Conservation (phyloP, 805 yeast species). For the Cyberlindnera meyerae region DNA sequence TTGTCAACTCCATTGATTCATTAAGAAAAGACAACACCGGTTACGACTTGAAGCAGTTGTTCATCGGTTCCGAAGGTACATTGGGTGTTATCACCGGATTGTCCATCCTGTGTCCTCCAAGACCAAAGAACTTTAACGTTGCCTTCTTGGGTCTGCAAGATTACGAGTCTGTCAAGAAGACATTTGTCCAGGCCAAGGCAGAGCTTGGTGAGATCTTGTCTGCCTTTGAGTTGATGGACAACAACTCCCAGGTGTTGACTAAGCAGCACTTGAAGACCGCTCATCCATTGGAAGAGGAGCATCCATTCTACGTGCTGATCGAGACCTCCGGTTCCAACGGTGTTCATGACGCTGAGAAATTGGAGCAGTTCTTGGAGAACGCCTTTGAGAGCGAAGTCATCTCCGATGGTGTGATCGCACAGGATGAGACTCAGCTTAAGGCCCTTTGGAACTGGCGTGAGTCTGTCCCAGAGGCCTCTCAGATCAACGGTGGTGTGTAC, state of each 20-base stretch:
- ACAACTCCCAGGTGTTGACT: constrained; percentile 60
- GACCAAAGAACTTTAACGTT: constrained; percentile 82
- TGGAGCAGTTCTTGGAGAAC: constrained; percentile 76
- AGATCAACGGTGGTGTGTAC: constrained; percentile 88
- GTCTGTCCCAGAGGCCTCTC: constrained; percentile 83
- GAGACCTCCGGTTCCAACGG: constrained; percentile 96
- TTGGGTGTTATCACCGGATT: constrained; percentile 88
- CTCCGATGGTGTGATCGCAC: constrained; percentile 93
- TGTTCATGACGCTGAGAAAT: constrained; percentile 88
- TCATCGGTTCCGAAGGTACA: constrained; percentile 93
- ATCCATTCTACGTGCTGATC: constrained; percentile 86
- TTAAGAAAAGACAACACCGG: constrained; percentile 95
- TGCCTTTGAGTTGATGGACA: constrained; percentile 94
- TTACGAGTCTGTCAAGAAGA: constrained; percentile 78
- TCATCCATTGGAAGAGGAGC: constrained; percentile 78
- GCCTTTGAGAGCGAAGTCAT: constrained; percentile 83
- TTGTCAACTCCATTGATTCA: constrained; percentile 74
- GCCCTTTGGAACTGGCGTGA: constrained; percentile 97
- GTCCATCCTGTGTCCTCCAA: constrained; percentile 82
- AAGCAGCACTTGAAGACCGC: constrained; percentile 50
- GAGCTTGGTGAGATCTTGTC: constrained; percentile 83
- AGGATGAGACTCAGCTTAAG: constrained; percentile 81
- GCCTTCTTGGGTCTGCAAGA: constrained; percentile 80
- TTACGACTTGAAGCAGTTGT: constrained; percentile 84
- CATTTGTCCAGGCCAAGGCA: constrained; percentile 70